Evolutionary conservation across 352 stramenopile genomes (phyloP), one percentile per base, ranked within the genome.

Genomic region (Globisporangium spiculum): DNA sequence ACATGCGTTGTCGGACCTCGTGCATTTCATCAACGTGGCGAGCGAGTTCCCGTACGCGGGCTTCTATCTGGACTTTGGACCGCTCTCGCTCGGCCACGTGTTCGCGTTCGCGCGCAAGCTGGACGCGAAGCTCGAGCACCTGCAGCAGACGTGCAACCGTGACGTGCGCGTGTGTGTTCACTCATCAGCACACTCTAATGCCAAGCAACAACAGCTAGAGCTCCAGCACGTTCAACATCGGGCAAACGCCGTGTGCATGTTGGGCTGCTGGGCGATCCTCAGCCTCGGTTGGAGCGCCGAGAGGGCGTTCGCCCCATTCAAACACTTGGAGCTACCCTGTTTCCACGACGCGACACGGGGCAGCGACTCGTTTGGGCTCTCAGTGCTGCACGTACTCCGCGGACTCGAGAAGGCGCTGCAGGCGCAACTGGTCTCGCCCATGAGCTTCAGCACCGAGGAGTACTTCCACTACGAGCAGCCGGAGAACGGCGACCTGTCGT

Each of bases 11-110:
- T 54, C 48, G 0, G 46, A 64, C 18, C 57, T 52, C 7, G 60
- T 76, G 27, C 52, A 73, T 30, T 76, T 75, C 61, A 71, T 80
- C 60, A 36, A 74, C 32, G 57, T 80, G 1, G 62, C 70, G n/a
- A 54, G 68, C 7, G 74, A 88, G 63, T 79, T 98, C 53, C 71
- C 89, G 1, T 99, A 99, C 76, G 94, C 86, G 80, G 95, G 96
- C 71, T 99, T 98, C 73, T 98, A 97, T 75, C 77, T 97, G 16
- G 97, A 99, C 79, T 99, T 98, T 81, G 97, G 96, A 14, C 97
- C 96, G 12, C 77, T 99, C 8, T 98, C 97, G 68, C 75, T 99
- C 14, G 93, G 86, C 7, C 93, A 98, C 68, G 64, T 98, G 1
- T 91, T 94, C 68, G 77, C 86, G 18, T 98, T 98, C 70, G 96